Evolutionary conservation across 2,329 filamentous ascomycete genomes (phyloP).

Genomic region (Amylocarpus encephaloides): DNA sequence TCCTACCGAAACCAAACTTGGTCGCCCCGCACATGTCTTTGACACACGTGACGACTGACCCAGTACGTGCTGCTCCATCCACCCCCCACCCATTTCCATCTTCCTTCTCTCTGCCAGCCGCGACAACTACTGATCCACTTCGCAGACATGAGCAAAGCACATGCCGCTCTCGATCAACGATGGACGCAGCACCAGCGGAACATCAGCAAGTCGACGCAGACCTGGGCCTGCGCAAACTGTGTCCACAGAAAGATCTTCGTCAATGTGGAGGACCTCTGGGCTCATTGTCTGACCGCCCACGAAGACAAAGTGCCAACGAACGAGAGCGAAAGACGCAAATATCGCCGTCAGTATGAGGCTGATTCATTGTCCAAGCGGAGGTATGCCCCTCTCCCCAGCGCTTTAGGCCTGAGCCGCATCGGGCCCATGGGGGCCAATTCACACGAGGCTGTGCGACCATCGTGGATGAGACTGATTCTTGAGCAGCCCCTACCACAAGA

Average conservation of each 20-base stretch:
- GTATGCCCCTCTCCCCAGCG: not conserved
- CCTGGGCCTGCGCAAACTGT: slow-evolving; percentile 21
- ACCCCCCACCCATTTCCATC: not conserved
- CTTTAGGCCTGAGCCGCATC: not conserved
- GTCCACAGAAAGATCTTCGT: slow-evolving; percentile 13
- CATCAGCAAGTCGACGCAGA: slow-evolving; percentile 15
- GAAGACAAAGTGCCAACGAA: slow-evolving; percentile 14
- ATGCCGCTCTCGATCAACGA: slow-evolving; percentile 8
- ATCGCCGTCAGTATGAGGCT: slow-evolving; percentile 10
- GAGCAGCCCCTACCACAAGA: slow-evolving; percentile 17
- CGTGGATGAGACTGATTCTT: not conserved
- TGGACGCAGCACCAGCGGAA: slow-evolving; percentile 23
- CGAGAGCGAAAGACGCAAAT: slow-evolving; percentile 6
- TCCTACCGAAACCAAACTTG: too few relatives aligned
- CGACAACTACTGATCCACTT: not conserved
- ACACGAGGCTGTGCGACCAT: not conserved
- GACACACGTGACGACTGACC: too few relatives aligned
- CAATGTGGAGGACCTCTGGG: slow-evolving; percentile 14
- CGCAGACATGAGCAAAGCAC: slow-evolving; percentile 1
- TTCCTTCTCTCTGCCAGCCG: too few relatives aligned
- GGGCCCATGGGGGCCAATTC: not conserved
- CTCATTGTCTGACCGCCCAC: slow-evolving; percentile 18
- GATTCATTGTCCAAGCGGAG: slow-evolving; percentile 15
- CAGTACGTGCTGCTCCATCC: too few relatives aligned
- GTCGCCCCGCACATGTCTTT: too few relatives aligned